Base-by-base conservation (phyloP, 306 rosid genomes). In the Corylus heterophylla region DNA sequence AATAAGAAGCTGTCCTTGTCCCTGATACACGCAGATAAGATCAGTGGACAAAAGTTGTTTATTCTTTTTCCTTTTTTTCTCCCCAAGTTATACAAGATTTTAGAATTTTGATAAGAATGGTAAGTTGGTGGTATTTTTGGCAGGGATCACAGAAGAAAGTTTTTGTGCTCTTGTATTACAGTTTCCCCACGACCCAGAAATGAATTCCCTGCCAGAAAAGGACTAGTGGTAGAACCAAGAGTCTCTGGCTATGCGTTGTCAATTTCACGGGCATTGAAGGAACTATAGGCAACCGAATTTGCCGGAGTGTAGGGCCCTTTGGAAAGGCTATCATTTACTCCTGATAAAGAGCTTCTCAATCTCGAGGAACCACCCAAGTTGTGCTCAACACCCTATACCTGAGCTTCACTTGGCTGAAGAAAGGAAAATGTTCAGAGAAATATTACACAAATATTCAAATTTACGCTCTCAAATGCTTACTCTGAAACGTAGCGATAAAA, bases 131-230 rank as follows among this genome's bases (percentile, higher is more conserved):
- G 25, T n/a, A 49, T 14, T 54, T 70, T 75, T 25, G 20, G 48
- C 72, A 71, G 59, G 17, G 48, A 37, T 67, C 79, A 18, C 42
- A 75, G 74, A 54, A 66, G 27, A 67, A 76, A 31, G 81, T 56
- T 66, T 10, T 48, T 25, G 20, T 13, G n/a, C 50, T 54, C 25
- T 22, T 22, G 25, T 56, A 71, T 48, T 25, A 7, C 44, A 39
- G 45, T 42, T 42, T 42, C 6, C 45, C 45, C 8, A 42, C 45
- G 45, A 42, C 14, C 42, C 54, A n/a, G 63, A 50, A 75, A 48
- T 47, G 49, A 71, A 54, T 74, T 70, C 61, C 54, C 63, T 75
- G 76, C 47, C 82, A 77, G 51, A 75, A 75, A 81, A 55, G 74
- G 69, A 70, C 74, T 17, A 59, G 25, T 54, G 20, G 52, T 48